Percentiles rank a stretch among this genome's conserved stretches.
phyloP scores from a whole-genome alignment of 2,329 filamentous ascomycete species.

The Pyrenochaeta sp. region DNA sequence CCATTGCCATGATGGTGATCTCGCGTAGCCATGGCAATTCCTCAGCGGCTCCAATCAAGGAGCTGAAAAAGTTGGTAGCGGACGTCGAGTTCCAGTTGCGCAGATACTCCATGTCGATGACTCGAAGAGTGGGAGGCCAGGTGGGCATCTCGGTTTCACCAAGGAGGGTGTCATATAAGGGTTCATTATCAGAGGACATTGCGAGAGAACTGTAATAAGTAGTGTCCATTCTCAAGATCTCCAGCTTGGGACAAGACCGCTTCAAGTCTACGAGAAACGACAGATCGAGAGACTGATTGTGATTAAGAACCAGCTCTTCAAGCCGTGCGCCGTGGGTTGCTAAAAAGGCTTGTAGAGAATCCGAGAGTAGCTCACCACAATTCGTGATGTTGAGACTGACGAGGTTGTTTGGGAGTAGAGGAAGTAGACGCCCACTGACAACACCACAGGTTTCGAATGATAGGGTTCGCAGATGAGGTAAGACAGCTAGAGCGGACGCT shows the following conservation, averaged over 20 bases:
- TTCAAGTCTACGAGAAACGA: constrained; percentile 75
- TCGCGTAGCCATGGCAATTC: constrained; percentile 72
- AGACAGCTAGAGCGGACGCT: constrained; percentile 61
- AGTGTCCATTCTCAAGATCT: constrained; percentile 78
- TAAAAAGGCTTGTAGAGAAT: constrained; percentile 72
- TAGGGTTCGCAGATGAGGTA: constrained; percentile 72
- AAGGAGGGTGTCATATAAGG: constrained; percentile 75
- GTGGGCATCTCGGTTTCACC: constrained; percentile 70
- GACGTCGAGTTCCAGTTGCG: constrained; percentile 75
- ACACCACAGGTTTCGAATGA: constrained; percentile 78
- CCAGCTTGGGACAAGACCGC: constrained; percentile 72
- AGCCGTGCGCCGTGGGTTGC: constrained; percentile 72
- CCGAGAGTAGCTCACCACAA: constrained; percentile 77
- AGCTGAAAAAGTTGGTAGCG: constrained; percentile 80
- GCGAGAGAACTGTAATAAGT: constrained; percentile 77
- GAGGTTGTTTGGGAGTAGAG: constrained; percentile 71
- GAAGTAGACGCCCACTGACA: constrained; percentile 73
- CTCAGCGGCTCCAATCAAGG: constrained; percentile 75
- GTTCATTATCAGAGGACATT: constrained; percentile 75
- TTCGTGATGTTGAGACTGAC: constrained; percentile 77
- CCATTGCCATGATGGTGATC: constrained; percentile 73
- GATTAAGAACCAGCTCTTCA: constrained; percentile 72
- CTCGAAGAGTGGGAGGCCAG: constrained; percentile 78
- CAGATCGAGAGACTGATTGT: constrained; percentile 81
- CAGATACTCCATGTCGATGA: constrained; percentile 78